A percentile compares a stretch with the other conserved stretches of the same genome.
These are phyloP conservation scores for Colletotrichum sojae DNA, from an alignment of 2,329 filamentous ascomycete species.

Conservation along the genomic window DNA sequence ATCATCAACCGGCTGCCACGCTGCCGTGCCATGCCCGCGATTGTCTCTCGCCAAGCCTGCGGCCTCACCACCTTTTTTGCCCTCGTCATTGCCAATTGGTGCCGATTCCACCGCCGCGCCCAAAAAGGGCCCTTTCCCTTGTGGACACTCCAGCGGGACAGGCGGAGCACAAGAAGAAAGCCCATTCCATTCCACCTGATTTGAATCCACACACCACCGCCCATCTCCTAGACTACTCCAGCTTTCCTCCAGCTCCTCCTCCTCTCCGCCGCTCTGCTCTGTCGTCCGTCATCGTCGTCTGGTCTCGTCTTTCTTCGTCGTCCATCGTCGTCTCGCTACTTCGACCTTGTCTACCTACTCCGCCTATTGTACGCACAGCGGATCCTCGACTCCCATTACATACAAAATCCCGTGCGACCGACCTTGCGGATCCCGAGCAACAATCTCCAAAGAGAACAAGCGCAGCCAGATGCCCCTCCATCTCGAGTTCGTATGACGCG, in stretches of 20 bases:
- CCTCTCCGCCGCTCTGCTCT: no score
- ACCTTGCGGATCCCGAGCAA: not conserved
- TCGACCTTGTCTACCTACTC: not conserved
- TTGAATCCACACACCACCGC: constrained; percentile 1
- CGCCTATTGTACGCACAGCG: no score
- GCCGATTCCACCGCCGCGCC: constrained; percentile 26
- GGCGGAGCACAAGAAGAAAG: constrained; percentile 40
- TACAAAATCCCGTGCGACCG: not conserved
- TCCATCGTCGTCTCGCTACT: not conserved
- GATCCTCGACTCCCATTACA: no score
- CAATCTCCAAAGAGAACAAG: not conserved
- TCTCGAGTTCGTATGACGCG: constrained; percentile 33
- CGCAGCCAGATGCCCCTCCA: constrained; percentile 29
- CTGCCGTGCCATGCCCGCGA: constrained; percentile 40
- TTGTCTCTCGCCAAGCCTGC: constrained; percentile 40
- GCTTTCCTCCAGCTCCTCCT: no score
- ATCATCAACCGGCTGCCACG: constrained; percentile 38
- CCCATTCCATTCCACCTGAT: constrained; percentile 37
- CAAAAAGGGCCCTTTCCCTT: not conserved
- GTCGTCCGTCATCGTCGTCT: not conserved
- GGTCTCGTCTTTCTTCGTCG: not conserved
- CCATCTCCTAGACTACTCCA: not conserved
- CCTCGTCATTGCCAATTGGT: constrained; percentile 28
- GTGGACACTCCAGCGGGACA: constrained; percentile 26
- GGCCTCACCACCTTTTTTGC: constrained; percentile 29